phyloP scores from a whole-genome alignment of 2,329 filamentous ascomycete genomes.

The Ploettnerulaceae sp. region DNA sequence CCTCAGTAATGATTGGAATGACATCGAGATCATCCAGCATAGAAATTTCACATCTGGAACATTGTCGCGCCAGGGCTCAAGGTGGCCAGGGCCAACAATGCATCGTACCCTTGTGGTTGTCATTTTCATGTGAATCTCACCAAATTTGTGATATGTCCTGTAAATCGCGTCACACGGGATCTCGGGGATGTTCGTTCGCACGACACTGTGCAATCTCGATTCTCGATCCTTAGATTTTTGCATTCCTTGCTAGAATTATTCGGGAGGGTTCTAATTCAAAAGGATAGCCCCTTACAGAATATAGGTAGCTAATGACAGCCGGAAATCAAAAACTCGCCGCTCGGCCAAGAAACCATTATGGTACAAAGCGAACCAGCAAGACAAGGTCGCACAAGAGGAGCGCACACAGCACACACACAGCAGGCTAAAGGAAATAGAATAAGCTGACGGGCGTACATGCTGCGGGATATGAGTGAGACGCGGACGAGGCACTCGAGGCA shows the following conservation, averaged over 20 bases:
- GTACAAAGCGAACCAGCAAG: slow-evolving; percentile 10
- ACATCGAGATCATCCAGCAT: slow-evolving; percentile 11
- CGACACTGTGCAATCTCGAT: background rate
- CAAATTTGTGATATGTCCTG: no score
- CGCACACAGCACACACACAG: slow-evolving; percentile 3
- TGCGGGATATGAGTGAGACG: no score
- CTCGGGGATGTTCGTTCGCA: background rate
- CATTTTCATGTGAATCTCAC: no score
- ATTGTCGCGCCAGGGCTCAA: background rate
- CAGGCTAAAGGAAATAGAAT: slow-evolving; percentile 7
- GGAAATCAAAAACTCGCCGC: background rate
- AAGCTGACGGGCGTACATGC: slow-evolving; percentile 6
- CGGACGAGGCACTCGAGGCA: no score
- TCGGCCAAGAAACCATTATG: background rate
- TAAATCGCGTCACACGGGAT: no score
- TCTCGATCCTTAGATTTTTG: background rate
- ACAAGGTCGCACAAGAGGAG: slow-evolving; percentile 8
- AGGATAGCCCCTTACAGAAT: slow-evolving; percentile 5
- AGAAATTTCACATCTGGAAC: background rate
- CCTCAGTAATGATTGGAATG: slow-evolving; percentile 30
- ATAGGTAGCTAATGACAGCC: background rate
- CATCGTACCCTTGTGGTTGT: background rate
- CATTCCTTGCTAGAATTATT: slow-evolving; percentile 2
- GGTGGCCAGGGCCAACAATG: background rate
- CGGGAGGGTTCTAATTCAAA: background rate